These are phyloP conservation scores for Stipa capillata DNA, from an alignment of 176 grass and related monocot species.

Conservation along the genomic window DNA sequence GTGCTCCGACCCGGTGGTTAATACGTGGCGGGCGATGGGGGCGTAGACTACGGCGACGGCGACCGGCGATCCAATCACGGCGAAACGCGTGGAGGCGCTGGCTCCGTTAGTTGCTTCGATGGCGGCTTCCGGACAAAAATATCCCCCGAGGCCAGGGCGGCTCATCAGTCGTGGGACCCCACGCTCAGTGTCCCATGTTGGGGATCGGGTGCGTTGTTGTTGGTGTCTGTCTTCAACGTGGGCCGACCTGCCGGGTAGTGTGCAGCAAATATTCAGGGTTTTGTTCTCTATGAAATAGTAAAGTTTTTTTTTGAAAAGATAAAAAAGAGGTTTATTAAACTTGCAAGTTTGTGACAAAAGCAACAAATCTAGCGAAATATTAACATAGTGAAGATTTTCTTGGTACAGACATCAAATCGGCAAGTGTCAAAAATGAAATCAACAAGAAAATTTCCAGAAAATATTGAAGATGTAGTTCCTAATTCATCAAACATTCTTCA, in stretches of 20 bases:
- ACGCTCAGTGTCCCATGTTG: not conserved
- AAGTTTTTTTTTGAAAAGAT: no score
- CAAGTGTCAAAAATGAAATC: no score
- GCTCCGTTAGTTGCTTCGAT: slow-evolving; percentile 27
- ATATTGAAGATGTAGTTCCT: no score
- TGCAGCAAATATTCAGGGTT: not conserved
- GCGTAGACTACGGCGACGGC: not conserved
- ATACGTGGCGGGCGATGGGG: slow-evolving; percentile 20
- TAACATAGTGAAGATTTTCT: no score
- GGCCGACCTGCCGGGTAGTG: not conserved
- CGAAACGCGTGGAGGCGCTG: not conserved
- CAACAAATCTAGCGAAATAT: no score
- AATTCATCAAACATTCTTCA: no score
- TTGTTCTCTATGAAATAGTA: not conserved
- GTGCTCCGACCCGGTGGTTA: not conserved
- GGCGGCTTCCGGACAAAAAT: slow-evolving; percentile 39
- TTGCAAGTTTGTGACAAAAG: not conserved
- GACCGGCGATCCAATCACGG: not conserved
- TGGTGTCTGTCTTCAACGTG: not conserved
- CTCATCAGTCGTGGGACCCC: not conserved
- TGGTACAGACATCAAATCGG: no score
- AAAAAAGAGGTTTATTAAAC: not conserved
- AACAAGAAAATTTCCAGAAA: no score
- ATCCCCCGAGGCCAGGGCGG: slow-evolving; percentile 2
- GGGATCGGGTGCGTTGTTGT: not conserved